Conservation (phyloP, 1,284 basidiomycete genomes). For the Xanthoconium separans region DNA sequence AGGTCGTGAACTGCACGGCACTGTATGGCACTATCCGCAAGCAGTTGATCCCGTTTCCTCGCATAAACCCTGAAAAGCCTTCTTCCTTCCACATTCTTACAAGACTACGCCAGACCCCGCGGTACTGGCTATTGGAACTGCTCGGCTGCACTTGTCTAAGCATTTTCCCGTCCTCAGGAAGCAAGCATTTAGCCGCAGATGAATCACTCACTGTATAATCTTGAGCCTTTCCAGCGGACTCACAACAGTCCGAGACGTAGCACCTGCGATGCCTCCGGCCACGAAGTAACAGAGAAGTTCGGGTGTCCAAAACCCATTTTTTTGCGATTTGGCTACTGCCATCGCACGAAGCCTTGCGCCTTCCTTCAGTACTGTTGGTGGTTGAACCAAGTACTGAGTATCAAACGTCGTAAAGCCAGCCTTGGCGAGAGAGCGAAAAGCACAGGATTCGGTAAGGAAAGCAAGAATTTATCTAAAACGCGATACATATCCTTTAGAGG, state of each 20-base stretch:
- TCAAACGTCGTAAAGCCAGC: neutral
- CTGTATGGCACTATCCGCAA: conserved; percentile 81
- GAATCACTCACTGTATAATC: conserved; percentile 82
- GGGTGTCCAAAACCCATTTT: conserved; percentile 33
- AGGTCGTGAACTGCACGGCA: conserved; percentile 87
- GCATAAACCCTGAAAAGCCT: conserved; percentile 90
- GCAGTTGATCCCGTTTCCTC: conserved; percentile 92
- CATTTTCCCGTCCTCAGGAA: conserved; percentile 7
- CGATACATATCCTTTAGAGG: neutral
- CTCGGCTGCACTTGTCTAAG: conserved; percentile 77
- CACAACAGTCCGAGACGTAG: conserved; percentile 88
- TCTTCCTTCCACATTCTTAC: conserved; percentile 91
- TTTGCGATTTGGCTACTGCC: conserved; percentile 22
- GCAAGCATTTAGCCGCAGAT: neutral
- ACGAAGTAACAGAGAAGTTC: conserved; percentile 44
- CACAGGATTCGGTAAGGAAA: conserved; percentile 20
- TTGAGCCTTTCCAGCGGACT: conserved; percentile 90
- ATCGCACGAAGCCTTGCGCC: conserved; percentile 16
- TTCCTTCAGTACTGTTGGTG: conserved; percentile 8
- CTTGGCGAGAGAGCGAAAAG: conserved; percentile 2
- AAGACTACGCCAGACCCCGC: conserved; percentile 80
- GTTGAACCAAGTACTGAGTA: conserved; percentile 1
- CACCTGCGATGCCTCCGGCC: conserved; percentile 81
- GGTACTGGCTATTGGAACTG: conserved; percentile 65
- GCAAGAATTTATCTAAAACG: neutral